Conservation (phyloP, 768 basidiomycete species). For the Agaricus subrufescens region DNA sequence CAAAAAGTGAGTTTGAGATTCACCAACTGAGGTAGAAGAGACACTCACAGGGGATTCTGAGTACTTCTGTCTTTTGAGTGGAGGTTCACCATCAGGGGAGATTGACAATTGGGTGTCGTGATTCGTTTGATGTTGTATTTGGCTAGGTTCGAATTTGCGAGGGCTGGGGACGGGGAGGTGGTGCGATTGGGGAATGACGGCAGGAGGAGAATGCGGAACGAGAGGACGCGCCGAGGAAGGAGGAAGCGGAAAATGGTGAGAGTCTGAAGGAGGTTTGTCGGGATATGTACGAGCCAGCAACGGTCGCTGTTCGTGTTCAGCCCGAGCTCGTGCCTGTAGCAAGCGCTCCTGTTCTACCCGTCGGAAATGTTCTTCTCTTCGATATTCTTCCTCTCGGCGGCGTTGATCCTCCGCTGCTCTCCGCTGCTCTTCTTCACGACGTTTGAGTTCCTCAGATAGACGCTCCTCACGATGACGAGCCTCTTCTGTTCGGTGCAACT, state of each 20-base stretch:
- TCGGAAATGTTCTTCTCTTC: conserved; percentile 14
- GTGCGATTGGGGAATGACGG: conserved; percentile 11
- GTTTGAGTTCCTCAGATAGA: neutral
- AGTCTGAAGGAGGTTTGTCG: conserved; percentile 3
- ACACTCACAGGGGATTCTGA: conserved; percentile 29
- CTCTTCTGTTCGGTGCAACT: conserved; percentile 8
- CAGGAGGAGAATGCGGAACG: conserved; percentile 12
- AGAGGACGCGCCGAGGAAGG: conserved; percentile 6
- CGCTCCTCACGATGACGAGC: neutral
- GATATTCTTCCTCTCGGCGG: conserved; percentile 14
- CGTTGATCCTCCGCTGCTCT: conserved; percentile 8
- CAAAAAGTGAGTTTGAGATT: neutral
- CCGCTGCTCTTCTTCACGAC: conserved; percentile 8
- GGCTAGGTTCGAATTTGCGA: conserved; percentile 16
- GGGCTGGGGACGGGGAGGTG: conserved; percentile 11
- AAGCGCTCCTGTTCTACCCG: conserved; percentile 9
- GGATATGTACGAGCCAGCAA: conserved; percentile 10
- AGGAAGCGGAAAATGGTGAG: conserved; percentile 7
- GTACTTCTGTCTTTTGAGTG: conserved; percentile 40
- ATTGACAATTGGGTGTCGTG: conserved; percentile 15
- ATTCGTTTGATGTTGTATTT: conserved; percentile 13
- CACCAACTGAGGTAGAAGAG: too few species aligned
- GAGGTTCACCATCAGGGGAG: conserved; percentile 20
- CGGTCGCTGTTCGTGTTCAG: conserved; percentile 20
- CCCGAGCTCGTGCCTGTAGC: conserved; percentile 17